Evolutionary conservation across 2,329 filamentous ascomycete species (phyloP), one percentile per base, ranked within the genome.

Genomic region (Aspergillus chevalieri): DNA sequence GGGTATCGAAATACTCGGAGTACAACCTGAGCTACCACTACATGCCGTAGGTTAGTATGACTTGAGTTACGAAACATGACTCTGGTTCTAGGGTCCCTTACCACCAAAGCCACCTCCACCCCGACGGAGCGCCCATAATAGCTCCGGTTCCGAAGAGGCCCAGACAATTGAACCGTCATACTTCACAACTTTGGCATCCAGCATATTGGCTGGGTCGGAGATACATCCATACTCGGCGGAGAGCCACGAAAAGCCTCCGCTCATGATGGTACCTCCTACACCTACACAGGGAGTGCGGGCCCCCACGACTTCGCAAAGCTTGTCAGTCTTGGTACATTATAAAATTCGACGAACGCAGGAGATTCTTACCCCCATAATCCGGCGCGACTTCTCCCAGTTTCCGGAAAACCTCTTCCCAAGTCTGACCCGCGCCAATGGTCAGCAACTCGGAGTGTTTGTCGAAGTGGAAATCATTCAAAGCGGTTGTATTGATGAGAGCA

Each of bases 51-150:
- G 14, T 36, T 36, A 36, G 33, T 14, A 14, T 10, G 33, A 14
- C 12, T 36, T 36, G 33, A 6, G 33, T 14, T 36, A n/a, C 2
- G 33, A 36, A 15, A 15, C n/a, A 36, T 36, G 14, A 10, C 7
- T 6, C 33, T 15, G 10, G 33, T 36, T 6, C 7, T 26, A 30
- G 47, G 42, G 38, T 21, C 9, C 43, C 45, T n/a, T 51, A 55
- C 53, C 51, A n/a, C 48, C 50, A 51, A 62, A 62, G n/a, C 54
- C 56, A 1, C 67, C 67, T 8, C 69, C 70, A 12, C 68, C 68
- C 1, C 69, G 71, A n/a, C 71, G 61, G 8, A 73, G 54, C 4
- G 68, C 69, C 68, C 69, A 74, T 12, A 73, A 57, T 2, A 74
- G 58, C 15, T 74, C 70, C 2, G 70, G 66, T 46, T 72, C 67